Conservation (phyloP, 2,329 filamentous ascomycete species). For the Gnomoniopsis smithogilvyi region DNA sequence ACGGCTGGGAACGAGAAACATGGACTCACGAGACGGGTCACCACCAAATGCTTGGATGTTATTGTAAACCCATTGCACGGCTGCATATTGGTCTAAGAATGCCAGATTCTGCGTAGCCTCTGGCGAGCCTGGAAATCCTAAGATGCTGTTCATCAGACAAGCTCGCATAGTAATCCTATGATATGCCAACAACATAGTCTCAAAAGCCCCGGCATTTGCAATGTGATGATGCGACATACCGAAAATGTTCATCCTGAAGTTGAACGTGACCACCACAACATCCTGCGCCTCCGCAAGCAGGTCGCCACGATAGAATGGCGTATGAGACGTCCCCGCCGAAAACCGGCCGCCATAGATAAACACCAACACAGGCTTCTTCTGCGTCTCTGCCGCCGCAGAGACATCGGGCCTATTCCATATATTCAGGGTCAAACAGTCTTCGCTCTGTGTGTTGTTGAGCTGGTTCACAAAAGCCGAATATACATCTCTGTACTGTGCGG, state of each 20-base stretch:
- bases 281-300: conserved; percentile 4
- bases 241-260: conserved; percentile 10
- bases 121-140: not conserved
- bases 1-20: no score
- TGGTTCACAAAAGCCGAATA: conserved; percentile 1
- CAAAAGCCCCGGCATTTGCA: no score
- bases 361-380: conserved; percentile 40
- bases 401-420: conserved; percentile 34
- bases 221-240: not conserved
- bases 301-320: conserved; percentile 8
- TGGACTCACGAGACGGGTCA: not conserved
- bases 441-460: conserved; percentile 18
- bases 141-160: not conserved
- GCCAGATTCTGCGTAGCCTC: conserved; percentile 1
- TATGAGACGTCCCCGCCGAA: conserved; percentile 26
- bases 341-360: conserved; percentile 44
- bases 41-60: conserved; percentile 5
- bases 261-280: conserved; percentile 11
- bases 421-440: conserved; percentile 37
- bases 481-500: not conserved
- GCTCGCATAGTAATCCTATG: not conserved
- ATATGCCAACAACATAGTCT: no score
- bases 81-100: conserved; percentile 8
- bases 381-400: no score
- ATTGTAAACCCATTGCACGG: conserved; percentile 4